Evolutionary conservation across 768 basidiomycete species (phyloP), one percentile per base, ranked within the genome.

Genomic region (Leccinum variicolor): DNA sequence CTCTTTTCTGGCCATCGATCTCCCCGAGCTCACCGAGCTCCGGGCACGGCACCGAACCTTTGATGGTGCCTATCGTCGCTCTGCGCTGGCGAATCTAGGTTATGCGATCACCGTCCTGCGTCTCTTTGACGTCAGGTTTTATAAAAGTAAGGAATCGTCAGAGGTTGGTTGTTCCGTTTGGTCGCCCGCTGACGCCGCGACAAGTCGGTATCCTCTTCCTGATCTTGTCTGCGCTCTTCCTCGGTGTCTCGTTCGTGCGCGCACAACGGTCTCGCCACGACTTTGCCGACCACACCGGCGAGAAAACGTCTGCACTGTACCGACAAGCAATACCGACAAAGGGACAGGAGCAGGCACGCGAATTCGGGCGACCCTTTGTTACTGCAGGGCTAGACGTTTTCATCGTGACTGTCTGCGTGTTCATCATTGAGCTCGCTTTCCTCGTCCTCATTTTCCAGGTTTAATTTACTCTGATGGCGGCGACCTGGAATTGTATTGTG

Each of bases 21-120:
- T 84, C 31, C 78, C 76, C 52, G 84, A 87, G 66, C 80, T 87
- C 53, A 84, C 84, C 23, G 91, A 94, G 67, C 72, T 94, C 17
- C 81, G 92, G 14, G 92, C 92, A 1, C 79, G 90, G 28, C 85
- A 90, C 62, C 79, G 92, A 43, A 94, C 92, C 0, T 92, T 92
- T 66, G 82, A 92, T 53, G 91, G 90, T 15, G 89, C 91, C 14
- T 93, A 93, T 71, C 80, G 79, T 39, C 84, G 91, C 26, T 88
- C 85, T 0, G 90, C 90, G 0, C 76, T 94, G 9, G 84, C 84
- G 14, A 83, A 84, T 56, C 77, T 94, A 2, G 87, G 89, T 0
- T 91, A 89, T 65, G 80, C 88, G 1, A 70, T 92, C 54, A 80
- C 89, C 0, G 81, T 93, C 53, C 75, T 94, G 10, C 84, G 90